Evolutionary conservation across 169 alveolate genomes (phyloP).

Genomic region (Plasmodium falciparum): DNA sequence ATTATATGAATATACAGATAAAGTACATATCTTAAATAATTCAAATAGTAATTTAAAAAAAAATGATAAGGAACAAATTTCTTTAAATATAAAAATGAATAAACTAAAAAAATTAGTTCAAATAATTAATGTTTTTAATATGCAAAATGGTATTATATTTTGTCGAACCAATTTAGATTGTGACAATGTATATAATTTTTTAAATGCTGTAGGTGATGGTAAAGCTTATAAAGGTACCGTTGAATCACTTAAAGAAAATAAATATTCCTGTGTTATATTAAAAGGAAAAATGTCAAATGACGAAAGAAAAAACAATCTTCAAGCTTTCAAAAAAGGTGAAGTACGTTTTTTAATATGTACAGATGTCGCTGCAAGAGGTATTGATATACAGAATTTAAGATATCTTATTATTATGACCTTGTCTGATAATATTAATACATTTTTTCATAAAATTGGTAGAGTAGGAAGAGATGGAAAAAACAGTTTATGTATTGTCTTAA

Average conservation of each 20-base stretch:
- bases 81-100: constrained; percentile 73
- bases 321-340: constrained; percentile 78
- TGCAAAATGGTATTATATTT: constrained; percentile 77
- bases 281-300: constrained; percentile 77
- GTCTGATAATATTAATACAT: constrained; percentile 78
- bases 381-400: constrained; percentile 93
- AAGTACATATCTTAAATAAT: constrained; percentile 43
- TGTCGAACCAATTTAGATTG: constrained; percentile 81
- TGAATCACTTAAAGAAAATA: constrained; percentile 57
- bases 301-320: constrained; percentile 67
- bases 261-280: constrained; percentile 75
- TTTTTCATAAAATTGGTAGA: constrained; percentile 80
- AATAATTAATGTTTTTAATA: constrained; percentile 75
- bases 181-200: constrained; percentile 76
- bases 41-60: no score
- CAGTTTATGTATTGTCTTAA: constrained; percentile 77
- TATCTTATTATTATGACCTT: constrained; percentile 75
- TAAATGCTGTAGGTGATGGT: constrained; percentile 72
- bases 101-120: constrained; percentile 73
- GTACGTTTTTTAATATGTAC: constrained; percentile 92
- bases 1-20: constrained; percentile 77
- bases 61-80: constrained; percentile 34
- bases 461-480: constrained; percentile 79
- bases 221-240: constrained; percentile 65
- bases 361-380: constrained; percentile 98